Percentiles rank a stretch among this genome's conserved stretches.
These are phyloP conservation scores for Acacia confusa DNA, from an alignment of 306 rosid genomes.

Conservation along the genomic window DNA sequence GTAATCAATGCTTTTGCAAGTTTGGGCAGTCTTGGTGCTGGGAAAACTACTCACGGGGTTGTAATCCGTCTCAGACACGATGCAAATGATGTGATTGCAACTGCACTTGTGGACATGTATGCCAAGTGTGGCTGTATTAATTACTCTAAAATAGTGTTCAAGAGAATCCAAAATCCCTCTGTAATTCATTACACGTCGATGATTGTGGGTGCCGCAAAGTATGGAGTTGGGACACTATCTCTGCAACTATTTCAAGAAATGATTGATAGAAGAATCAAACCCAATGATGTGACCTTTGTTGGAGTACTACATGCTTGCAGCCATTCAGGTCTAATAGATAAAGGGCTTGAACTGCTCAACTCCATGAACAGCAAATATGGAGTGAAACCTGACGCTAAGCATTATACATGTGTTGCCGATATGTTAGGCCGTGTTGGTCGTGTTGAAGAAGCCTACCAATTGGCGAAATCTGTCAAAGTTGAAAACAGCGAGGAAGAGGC, in stretches of 20 bases:
- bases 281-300: conserved; percentile 72
- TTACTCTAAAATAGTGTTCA: conserved; percentile 62
- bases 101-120: conserved; percentile 87
- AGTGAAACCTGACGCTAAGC: conserved; percentile 64
- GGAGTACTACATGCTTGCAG: conserved; percentile 88
- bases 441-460: conserved; percentile 58
- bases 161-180: conserved; percentile 55
- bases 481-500: conserved; percentile 45
- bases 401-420: conserved; percentile 70
- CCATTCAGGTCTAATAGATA: conserved; percentile 79
- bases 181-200: conserved; percentile 73
- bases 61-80: conserved; percentile 56
- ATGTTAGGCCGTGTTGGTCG: conserved; percentile 81
- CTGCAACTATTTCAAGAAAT: conserved; percentile 69
- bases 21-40: conserved; percentile 62
- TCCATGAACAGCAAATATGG: conserved; percentile 65
- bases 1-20: conserved; percentile 73
- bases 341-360: conserved; percentile 61
- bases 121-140: conserved; percentile 75
- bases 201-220: conserved; percentile 84
- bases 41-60: conserved; percentile 68
- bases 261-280: conserved; percentile 58
- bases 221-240: conserved; percentile 72
- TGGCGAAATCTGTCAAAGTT: conserved; percentile 63
- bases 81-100: conserved; percentile 59